These are phyloP conservation scores for Ascochyta lentis DNA, from an alignment of 2,329 filamentous ascomycete species.

Conservation along the genomic window DNA sequence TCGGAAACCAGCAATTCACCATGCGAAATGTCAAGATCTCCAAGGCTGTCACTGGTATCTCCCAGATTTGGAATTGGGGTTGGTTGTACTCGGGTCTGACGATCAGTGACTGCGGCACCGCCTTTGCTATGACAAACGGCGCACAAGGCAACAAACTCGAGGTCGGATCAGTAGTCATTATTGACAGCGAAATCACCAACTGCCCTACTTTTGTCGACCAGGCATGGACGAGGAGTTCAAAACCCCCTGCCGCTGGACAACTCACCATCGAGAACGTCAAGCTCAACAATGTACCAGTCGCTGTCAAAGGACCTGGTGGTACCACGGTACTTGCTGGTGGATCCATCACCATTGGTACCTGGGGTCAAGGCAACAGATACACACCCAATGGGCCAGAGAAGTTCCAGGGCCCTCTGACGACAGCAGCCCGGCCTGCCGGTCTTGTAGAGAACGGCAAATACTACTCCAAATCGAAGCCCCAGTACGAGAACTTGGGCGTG, in stretches of 20 bases:
- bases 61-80: constrained; percentile 67
- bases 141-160: constrained; percentile 37
- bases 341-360: constrained; percentile 42
- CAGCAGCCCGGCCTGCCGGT: constrained; percentile 55
- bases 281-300: constrained; percentile 43
- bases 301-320: constrained; percentile 37
- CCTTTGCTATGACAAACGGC: constrained; percentile 57
- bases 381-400: constrained; percentile 52
- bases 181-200: constrained; percentile 63
- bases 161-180: constrained; percentile 63
- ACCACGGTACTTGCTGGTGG: constrained; percentile 42
- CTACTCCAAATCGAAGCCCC: constrained; percentile 60
- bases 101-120: constrained; percentile 62
- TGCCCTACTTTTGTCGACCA: constrained; percentile 60
- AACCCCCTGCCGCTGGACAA: constrained; percentile 56
- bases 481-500: constrained; percentile 58
- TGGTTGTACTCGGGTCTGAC: constrained; percentile 61
- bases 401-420: constrained; percentile 56
- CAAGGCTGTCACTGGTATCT: constrained; percentile 60
- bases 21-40: constrained; percentile 64
- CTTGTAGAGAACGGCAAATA: constrained; percentile 58
- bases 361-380: constrained; percentile 48
- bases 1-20: constrained; percentile 63
- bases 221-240: constrained; percentile 44
- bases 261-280: constrained; percentile 63